Base-by-base conservation (phyloP, 106 monocot genomes). In the Dendrobium huoshanense region DNA sequence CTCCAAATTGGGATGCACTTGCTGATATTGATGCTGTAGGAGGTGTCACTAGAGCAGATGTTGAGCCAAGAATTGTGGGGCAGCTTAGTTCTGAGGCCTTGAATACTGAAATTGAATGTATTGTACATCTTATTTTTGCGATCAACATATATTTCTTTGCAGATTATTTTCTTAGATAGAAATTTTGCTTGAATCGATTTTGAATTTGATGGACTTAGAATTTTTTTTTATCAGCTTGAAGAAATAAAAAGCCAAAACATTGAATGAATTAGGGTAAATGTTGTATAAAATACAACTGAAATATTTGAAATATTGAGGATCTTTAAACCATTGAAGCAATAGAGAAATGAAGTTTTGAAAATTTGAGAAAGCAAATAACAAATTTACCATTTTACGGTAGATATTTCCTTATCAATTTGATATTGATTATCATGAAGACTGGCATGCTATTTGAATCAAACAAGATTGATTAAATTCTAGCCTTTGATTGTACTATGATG, bases 1-100 rank as follows among this genome's bases (percentile, higher is more conserved):
- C 98, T 77, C 98, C 98, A 72, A 98, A 98, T 82, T 98, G 98
- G 98, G 98, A 98, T 91, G 95, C 91, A 81, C 98, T 98, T 84
- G 98, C 98, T 58, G 92, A 98, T 81, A 95, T 98, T 80, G 98
- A 98, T 92, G 91, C 95, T 84, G 91, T 85, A 79, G 98, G 98
- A 70, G 98, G 98, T 45, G 92, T 98, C 67, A 98, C 98, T 42
- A 88, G 95, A 86, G 95, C 98, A 72, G 98, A 98, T 90, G 98
- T 98, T 81, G 83, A 95, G 77, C 98, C 98, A 56, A 86, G 92
- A 80, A 93, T 98, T 75, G 91, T 95, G 55, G 84, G 80, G 19
- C 92, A 95, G 80, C 95, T 98, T 80, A 93, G 90, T 54, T 80
- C 92, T 55, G 95, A 95, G 86, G 89, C 95, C 48, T 84, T 87